Evolutionary conservation across 2,329 filamentous ascomycete genomes (phyloP).

Genomic region (Lasiodiplodia sp.): DNA sequence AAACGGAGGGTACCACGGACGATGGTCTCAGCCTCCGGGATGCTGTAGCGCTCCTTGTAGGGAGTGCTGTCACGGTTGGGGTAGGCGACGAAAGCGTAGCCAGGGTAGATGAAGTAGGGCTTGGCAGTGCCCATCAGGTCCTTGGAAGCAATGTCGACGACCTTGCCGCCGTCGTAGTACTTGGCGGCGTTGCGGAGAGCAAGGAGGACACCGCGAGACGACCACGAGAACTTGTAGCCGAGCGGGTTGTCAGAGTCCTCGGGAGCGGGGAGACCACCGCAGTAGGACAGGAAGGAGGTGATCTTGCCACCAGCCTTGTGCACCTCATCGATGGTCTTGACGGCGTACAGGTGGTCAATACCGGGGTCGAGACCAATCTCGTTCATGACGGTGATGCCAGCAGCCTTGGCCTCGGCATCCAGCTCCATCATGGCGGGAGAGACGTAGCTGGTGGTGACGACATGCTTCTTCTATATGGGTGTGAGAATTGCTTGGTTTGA

Average conservation of each 20-base stretch:
- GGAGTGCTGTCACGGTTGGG: constrained; percentile 89
- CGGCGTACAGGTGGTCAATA: constrained; percentile 79
- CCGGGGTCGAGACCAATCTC: constrained; percentile 84
- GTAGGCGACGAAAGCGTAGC: constrained; percentile 90
- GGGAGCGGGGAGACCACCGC: constrained; percentile 73
- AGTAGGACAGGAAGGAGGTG: constrained; percentile 81
- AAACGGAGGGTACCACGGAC: constrained; percentile 86
- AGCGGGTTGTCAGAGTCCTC: constrained; percentile 87
- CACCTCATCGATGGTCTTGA: constrained; percentile 89
- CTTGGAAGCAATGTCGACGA: constrained; percentile 62
- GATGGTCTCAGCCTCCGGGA: constrained; percentile 89
- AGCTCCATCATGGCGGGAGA: constrained; percentile 92
- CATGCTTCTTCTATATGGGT: constrained; percentile 77
- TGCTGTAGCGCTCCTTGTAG: constrained; percentile 88
- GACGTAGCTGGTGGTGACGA: constrained; percentile 94
- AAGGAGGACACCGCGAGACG: constrained; percentile 82
- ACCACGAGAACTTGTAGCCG: constrained; percentile 87
- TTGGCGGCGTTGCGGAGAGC: constrained; percentile 86
- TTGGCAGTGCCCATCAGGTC: constrained; percentile 88
- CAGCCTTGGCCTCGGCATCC: constrained; percentile 81
- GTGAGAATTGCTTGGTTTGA: not conserved
- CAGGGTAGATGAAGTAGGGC: constrained; percentile 89
- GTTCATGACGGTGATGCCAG: constrained; percentile 97
- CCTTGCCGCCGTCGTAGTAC: constrained; percentile 80
- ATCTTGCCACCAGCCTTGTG: constrained; percentile 89